phyloP scores from a whole-genome alignment of 1,139 yeast species.

The Candida freyschussii region DNA sequence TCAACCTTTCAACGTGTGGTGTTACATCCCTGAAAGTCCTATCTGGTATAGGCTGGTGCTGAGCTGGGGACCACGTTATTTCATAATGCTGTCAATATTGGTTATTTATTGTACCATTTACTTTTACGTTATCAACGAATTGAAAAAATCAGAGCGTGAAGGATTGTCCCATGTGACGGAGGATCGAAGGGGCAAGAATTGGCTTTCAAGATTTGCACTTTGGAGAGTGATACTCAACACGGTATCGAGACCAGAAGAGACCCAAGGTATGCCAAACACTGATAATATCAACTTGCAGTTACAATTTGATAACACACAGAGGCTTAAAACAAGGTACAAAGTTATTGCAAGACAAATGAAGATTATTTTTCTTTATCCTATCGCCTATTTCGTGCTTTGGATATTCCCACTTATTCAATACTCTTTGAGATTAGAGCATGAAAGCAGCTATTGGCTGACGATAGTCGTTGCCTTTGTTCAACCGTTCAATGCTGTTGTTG shows the following conservation, averaged over 20 bases:
- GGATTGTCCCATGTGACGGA: constrained; percentile 1
- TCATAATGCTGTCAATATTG: constrained; percentile 58
- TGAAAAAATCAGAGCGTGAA: constrained; percentile 44
- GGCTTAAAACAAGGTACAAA: constrained; percentile 20
- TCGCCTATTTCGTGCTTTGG: constrained; percentile 78
- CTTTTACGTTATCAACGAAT: constrained; percentile 62
- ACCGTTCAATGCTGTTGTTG: constrained; percentile 77
- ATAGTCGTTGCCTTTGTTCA: constrained; percentile 70
- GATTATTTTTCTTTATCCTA: constrained; percentile 77
- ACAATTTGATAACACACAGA: constrained; percentile 17
- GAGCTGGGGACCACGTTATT: constrained; percentile 80
- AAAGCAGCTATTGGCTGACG: constrained; percentile 61
- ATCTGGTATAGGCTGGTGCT: constrained; percentile 70
- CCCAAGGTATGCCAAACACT: constrained; percentile 1
- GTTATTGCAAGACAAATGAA: constrained; percentile 75
- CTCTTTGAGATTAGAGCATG: constrained; percentile 45
- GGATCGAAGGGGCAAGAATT: constrained; percentile 5
- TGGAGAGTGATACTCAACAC: constrained; percentile 2
- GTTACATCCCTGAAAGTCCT: constrained; percentile 72
- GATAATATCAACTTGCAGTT: constrained; percentile 17
- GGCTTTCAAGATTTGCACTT: constrained; percentile 10
- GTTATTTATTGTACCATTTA: constrained; percentile 68
- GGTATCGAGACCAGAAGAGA: not conserved
- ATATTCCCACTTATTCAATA: constrained; percentile 73
- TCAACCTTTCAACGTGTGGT: constrained; percentile 66